Base-by-base conservation (phyloP, 2,329 filamentous ascomycete genomes). In the Akanthomyces lecanii region DNA sequence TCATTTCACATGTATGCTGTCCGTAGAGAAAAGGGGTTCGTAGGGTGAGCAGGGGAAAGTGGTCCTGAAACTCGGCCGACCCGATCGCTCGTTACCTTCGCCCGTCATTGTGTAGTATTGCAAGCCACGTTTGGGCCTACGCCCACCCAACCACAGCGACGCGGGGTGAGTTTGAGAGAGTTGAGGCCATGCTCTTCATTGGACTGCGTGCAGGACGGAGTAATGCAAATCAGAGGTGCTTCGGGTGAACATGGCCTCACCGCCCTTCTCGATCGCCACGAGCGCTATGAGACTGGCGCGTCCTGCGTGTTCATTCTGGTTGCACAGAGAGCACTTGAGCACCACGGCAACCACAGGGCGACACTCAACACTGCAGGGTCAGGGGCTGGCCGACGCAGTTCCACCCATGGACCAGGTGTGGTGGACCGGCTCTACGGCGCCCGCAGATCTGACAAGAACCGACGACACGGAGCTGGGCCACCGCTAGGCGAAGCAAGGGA, bases 371-470 rank as follows among this genome's bases (percentile, higher is more conserved):
- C 36, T 54, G 33, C 14, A 54, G 38, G 23, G 38, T 55, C 40
- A n/a, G 5, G 40, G 23, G 16, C 38, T 55, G 54, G 16, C 3
- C 18, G 5, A 42, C 5, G 11, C 23, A 44, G 54, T 47, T 33
- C 54, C 25, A 47, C 54, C 38, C 33, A n/a, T 21, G n/a, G 8
- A 16, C 36, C 23, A 21, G 14, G 18, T 38, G 58, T 28, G 12
- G 58, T 53, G 48, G 58, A n/a, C 48, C 23, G 8, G 47, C 45
- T 44, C 18, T 42, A 33, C 25, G 25, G 23, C 21, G 45, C 56
- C 23, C 44, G 45, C 33, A 51, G 58, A 61, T 61, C 48, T 61
- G 58, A 52, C 58, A 61, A 52, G 58, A 53, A 53, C 48, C 28
- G 58, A 61, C 58, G 21, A 45, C 21, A 40, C 28, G 55, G 55